Percentiles rank a stretch among this genome's conserved stretches.
phyloP scores from a whole-genome alignment of 140 eudicot genomes.

The Stevia rebaudiana region DNA sequence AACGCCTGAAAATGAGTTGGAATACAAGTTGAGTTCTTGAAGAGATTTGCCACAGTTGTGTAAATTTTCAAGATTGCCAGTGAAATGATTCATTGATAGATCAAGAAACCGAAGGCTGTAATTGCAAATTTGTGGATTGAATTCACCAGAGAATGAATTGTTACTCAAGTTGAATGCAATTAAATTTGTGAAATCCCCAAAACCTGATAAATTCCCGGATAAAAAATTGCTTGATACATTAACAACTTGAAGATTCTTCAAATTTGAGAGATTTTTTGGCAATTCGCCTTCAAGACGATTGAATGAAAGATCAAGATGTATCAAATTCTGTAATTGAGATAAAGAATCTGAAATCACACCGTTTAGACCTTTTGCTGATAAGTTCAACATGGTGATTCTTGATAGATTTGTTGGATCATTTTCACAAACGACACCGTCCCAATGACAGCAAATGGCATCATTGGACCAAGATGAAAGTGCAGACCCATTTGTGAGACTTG shows the following conservation, averaged over 20 bases:
- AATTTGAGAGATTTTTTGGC: conserved; percentile 45
- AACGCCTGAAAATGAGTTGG: conserved; percentile 58
- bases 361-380: conserved; percentile 53
- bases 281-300: conserved; percentile 61
- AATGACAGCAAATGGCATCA: conserved; percentile 52
- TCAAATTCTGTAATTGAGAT: conserved; percentile 43
- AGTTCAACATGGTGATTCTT: conserved; percentile 31
- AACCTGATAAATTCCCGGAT: conserved; percentile 42
- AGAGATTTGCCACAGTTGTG: conserved; percentile 51
- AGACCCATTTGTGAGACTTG: conserved; percentile 50
- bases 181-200: conserved; percentile 56
- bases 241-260: conserved; percentile 53
- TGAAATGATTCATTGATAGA: conserved; percentile 58
- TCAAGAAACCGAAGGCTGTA: conserved; percentile 52
- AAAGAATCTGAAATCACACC: conserved; percentile 58
- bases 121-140: conserved; percentile 42
- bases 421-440: conserved; percentile 86
- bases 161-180: conserved; percentile 60
- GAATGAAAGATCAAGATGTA: conserved; percentile 64
- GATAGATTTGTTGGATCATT: conserved; percentile 33
- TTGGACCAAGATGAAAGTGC: conserved; percentile 51
- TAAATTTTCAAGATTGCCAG: conserved; percentile 57
- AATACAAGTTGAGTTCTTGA: conserved; percentile 47
- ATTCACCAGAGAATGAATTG: conserved; percentile 57
- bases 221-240: conserved; percentile 70